These are phyloP conservation scores for Sporothrix variecibatus DNA, from an alignment of 2,329 filamentous ascomycete genomes.

Conservation along the genomic window DNA sequence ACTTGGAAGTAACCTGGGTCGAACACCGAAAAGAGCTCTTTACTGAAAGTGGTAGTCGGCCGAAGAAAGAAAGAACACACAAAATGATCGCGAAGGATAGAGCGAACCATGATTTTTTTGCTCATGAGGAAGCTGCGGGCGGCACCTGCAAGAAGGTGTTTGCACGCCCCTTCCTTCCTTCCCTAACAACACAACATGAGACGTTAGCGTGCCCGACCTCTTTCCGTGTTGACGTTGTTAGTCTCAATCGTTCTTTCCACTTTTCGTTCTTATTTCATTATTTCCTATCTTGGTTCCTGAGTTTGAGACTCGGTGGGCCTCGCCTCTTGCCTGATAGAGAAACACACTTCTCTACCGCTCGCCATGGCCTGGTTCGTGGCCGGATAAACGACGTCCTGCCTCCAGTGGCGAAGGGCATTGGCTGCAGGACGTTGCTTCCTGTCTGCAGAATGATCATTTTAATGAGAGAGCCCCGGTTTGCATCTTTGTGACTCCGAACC, in stretches of 20 bases:
- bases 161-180: slow-evolving; percentile 10
- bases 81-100: background rate
- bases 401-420: slow-evolving; percentile 19
- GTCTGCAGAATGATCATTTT: background rate
- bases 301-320: background rate
- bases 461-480: background rate
- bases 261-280: background rate
- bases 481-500: background rate
- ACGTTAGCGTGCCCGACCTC: background rate
- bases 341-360: background rate
- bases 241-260: background rate
- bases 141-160: background rate
- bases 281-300: background rate
- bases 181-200: background rate
- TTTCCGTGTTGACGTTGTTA: background rate
- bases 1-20: slow-evolving; percentile 23
- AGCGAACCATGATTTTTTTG: background rate
- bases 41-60: background rate
- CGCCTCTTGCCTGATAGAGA: background rate
- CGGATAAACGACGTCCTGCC: slow-evolving; percentile 10
- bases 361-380: background rate
- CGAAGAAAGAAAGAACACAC: background rate
- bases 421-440: background rate
- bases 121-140: background rate
- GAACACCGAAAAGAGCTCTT: background rate